Evolutionary conservation across 306 rosid species (phyloP).

Genomic region (Cucurbita argyrosperma): DNA sequence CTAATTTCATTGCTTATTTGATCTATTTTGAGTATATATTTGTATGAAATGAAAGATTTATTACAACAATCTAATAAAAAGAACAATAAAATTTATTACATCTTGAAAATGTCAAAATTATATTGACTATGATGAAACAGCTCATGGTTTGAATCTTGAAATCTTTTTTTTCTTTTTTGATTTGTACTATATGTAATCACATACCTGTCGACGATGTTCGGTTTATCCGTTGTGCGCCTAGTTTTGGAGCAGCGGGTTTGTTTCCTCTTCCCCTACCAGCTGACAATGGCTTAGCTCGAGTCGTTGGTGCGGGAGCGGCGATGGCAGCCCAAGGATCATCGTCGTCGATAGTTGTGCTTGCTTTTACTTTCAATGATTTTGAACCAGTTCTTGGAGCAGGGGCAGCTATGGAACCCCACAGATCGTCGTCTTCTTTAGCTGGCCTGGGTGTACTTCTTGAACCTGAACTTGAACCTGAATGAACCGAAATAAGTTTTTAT

Average conservation of each 20-base stretch:
- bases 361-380: conserved; percentile 39
- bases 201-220: conserved; percentile 59
- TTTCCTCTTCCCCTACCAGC: conserved; percentile 63
- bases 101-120: neutral
- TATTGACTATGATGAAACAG: neutral
- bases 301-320: conserved; percentile 87
- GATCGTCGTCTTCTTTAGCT: conserved; percentile 51
- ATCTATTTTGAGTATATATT: neutral
- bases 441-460: conserved; percentile 37
- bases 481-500: neutral
- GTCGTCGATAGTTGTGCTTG: conserved; percentile 25
- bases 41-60: neutral
- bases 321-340: conserved; percentile 98
- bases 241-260: conserved; percentile 58
- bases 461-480: conserved; percentile 37
- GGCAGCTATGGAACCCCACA: conserved; percentile 91
- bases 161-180: neutral
- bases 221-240: conserved; percentile 88
- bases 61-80: neutral
- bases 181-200: conserved; percentile 19
- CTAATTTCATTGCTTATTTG: neutral
- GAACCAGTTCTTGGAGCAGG: conserved; percentile 68
- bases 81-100: neutral
- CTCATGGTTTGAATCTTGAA: neutral
- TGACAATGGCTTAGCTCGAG: conserved; percentile 65